Evolutionary conservation across 1,284 basidiomycete species (phyloP), one percentile per base, ranked within the genome.

Genomic region (Mycena citricolor): DNA sequence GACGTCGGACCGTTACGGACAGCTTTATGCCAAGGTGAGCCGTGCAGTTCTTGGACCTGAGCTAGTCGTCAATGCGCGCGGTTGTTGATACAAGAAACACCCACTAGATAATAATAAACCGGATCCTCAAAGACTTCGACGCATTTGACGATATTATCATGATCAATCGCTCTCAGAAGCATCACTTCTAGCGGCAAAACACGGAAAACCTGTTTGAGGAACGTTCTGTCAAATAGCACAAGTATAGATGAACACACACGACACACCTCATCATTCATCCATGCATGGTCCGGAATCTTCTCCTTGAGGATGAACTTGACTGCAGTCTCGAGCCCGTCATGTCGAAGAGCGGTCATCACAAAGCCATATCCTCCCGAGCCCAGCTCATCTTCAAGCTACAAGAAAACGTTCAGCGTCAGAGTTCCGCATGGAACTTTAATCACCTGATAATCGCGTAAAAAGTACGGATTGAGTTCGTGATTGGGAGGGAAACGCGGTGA

Each of bases 311-410:
- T 92, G 63, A 95, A 95, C 67, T 97, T 95, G 66, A 95, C 88
- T 0, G 93, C 93, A 31, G 94, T 91, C 62, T 90, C 87, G 49
- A 69, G 63, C 2, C 70, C 69, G 34, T 73, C 69, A 17, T 55
- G 56, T 21, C 77, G 78, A 22, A 70, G 64, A 5, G 86, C 89
- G 4, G 84, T 84, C 75, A 91, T 83, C 20, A 97, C 93, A 61
- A 97, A 95, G 6, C 93, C 93, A 60, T 93, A 97, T 12, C 93
- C 93, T 29, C 93, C 93, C 8, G 83, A 81, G 35, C 93, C 93
- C 28, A 97, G 79, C 63, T 94, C 90, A 51, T 86, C 85, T 30
- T 76, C 76, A 32, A 94, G 76, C 17, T n/a, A n/a, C n/a, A n/a
- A n/a, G n/a, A n/a, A n/a, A n/a, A n/a, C n/a, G n/a, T n/a, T n/a